Base-by-base conservation (phyloP, 2,329 filamentous ascomycete genomes). In the Clonostachys byssicola region DNA sequence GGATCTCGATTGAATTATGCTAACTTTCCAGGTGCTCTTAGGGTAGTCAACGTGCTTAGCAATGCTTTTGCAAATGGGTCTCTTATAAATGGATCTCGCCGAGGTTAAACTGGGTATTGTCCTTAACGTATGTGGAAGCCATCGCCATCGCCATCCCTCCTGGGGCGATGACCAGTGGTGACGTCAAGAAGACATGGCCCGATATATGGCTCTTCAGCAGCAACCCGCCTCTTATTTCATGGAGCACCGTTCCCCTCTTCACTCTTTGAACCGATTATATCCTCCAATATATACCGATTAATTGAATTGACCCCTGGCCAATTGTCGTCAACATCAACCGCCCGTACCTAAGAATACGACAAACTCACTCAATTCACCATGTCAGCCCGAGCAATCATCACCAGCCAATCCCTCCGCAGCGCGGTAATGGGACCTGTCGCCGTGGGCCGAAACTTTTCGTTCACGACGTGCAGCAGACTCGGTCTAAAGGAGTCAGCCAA, bases 401-500 rank as follows among this genome's bases (percentile, higher is more conserved):
- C 54, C 46, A 49, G 58, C 9, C 47, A 49, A 42, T 51, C 53
- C 30, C 41, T 63, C 46, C 60, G 61, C 45, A 48, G 52, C 43
- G 50, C 55, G 18, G 50, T 51, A 13, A 30, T 30, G 23, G 23
- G 23, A 30, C 54, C 57, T 20, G 48, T 61, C 34, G 47, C 60
- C 45, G 54, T 54, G 5, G 44, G 47, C 45, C 54, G 59, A 14
- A 56, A 58, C 47, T 46, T 59, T 42, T 51, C 54, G 17, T 55
- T 65, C 34, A 59, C 63, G 0, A 59, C 65, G 39, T 59, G 55
- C 23, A 36, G 56, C 14, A 53, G 53, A 0, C 52, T 63, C 14
- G 58, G 60, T 7, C 54, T 70, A 42, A 70, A 70, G 53, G 67
- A 70, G 47, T 66, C 67, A 36, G 62, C 63, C 30, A 60, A 47